Evolutionary conservation across 345 rosid species (phyloP).

Genomic region (Sisymbrium altissimum): DNA sequence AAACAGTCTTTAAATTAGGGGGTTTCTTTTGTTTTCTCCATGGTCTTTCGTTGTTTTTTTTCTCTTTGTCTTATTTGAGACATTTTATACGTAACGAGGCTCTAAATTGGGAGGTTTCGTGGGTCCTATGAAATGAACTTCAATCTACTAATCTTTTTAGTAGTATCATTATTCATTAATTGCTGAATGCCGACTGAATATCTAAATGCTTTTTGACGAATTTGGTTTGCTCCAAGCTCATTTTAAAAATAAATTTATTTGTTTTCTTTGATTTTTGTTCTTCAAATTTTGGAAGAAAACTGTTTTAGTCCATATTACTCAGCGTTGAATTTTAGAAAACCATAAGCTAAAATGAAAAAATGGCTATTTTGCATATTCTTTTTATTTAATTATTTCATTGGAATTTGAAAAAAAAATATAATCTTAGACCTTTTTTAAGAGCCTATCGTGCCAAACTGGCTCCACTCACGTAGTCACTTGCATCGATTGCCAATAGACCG

Average conservation of each 20-base stretch:
- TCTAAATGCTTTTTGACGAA: neutral
- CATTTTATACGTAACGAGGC: slow-evolving; percentile 8
- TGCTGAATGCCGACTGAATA: neutral
- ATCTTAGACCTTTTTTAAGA: too few species aligned
- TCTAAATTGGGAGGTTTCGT: neutral
- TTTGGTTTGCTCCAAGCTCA: neutral
- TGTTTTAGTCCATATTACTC: neutral
- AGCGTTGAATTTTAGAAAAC: neutral
- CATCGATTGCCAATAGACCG: neutral
- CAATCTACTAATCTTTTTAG: neutral
- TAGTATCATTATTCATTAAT: slow-evolving; percentile 1
- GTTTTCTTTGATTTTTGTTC: neutral
- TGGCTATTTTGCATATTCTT: neutral
- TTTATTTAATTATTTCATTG: neutral
- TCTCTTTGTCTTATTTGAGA: neutral
- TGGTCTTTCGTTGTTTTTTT: neutral
- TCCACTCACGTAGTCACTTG: neutral
- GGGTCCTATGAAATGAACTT: slow-evolving; percentile 8
- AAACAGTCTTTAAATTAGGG: neutral
- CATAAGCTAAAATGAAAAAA: neutral
- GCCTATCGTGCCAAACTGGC: too few species aligned
- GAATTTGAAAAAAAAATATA: neutral
- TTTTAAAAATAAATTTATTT: neutral
- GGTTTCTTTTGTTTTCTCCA: neutral
- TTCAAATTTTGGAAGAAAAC: neutral